phyloP scores from a whole-genome alignment of 306 rosid species.

The Vigna radiata region DNA sequence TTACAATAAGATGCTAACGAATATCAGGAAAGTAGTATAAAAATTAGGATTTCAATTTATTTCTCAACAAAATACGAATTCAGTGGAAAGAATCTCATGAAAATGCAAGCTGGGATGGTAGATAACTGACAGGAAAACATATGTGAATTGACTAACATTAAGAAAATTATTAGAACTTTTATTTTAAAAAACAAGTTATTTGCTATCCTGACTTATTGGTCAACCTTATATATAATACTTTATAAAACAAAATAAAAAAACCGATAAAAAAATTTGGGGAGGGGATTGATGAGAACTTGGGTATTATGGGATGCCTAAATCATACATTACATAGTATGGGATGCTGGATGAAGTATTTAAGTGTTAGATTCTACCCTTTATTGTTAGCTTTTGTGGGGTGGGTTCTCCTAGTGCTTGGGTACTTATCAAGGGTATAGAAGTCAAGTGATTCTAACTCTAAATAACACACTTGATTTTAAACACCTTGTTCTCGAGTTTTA shows the following conservation, averaged over 20 bases:
- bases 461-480: background rate
- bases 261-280: background rate
- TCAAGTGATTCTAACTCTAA: background rate
- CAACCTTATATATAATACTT: background rate
- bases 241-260: background rate
- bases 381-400: too few species aligned
- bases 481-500: background rate
- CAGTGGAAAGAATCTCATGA: background rate
- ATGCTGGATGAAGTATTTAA: too few species aligned
- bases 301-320: too few species aligned
- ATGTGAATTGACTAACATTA: background rate
- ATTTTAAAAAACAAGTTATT: background rate
- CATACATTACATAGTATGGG: too few species aligned
- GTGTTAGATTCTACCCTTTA: too few species aligned
- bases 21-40: background rate
- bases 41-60: background rate
- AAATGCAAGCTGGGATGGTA: background rate
- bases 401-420: too few species aligned
- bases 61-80: background rate
- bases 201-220: background rate
- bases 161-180: background rate
- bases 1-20: background rate
- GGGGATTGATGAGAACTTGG: background rate
- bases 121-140: background rate
- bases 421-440: background rate